Percentiles rank a stretch among this genome's conserved stretches.
phyloP scores from a whole-genome alignment of 768 basidiomycete genomes.

The Lentinula raphanica region DNA sequence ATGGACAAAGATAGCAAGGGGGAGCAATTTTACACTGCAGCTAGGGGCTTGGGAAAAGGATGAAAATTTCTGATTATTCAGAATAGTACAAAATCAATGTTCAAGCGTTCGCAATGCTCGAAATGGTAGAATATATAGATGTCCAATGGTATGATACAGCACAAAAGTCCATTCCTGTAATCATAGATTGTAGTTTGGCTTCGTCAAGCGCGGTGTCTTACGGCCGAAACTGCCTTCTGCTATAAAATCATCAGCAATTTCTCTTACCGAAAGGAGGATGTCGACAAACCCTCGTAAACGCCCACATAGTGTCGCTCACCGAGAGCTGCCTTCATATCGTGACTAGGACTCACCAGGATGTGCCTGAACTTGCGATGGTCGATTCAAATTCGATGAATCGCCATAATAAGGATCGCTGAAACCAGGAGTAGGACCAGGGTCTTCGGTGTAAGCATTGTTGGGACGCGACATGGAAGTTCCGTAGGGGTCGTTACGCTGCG shows the following conservation, averaged over 20 bases:
- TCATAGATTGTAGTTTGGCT: neutral
- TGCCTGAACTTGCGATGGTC: slow-evolving; percentile 33
- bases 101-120: neutral
- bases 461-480: neutral
- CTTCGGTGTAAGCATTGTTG: slow-evolving; percentile 33
- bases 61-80: slow-evolving; percentile 3
- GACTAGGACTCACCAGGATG: slow-evolving; percentile 43
- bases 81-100: neutral
- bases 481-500: slow-evolving; percentile 18
- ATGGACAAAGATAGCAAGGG: neutral
- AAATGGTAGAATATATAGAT: neutral
- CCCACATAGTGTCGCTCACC: slow-evolving; percentile 21
- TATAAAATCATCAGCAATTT: slow-evolving; percentile 13
- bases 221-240: slow-evolving; percentile 40
- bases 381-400: slow-evolving; percentile 24
- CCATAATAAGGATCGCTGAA: slow-evolving; percentile 28
- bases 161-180: neutral
- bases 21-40: neutral
- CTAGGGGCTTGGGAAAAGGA: slow-evolving; percentile 3
- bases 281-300: slow-evolving; percentile 17
- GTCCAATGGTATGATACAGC: slow-evolving; percentile 4
- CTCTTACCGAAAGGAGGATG: neutral
- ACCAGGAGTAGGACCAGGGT: slow-evolving; percentile 33
- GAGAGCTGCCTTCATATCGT: slow-evolving; percentile 15
- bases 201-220: slow-evolving; percentile 31